Evolutionary conservation across 768 basidiomycete genomes (phyloP).

Genomic region (Boletus tylopilopsis): DNA sequence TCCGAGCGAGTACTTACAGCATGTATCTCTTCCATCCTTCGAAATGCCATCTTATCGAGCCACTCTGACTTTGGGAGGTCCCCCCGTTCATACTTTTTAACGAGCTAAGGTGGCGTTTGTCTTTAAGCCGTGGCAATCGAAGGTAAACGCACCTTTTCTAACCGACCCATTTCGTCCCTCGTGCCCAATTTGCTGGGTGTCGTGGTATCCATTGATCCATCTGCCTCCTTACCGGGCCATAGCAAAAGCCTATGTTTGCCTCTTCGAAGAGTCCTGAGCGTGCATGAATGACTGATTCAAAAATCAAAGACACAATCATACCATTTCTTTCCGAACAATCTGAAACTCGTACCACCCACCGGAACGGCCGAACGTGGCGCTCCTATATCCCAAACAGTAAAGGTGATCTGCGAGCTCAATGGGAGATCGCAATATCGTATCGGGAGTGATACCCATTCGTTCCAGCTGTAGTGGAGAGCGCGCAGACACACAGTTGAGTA

Average conservation of each 20-base stretch:
- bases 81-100: constrained; percentile 95
- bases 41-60: constrained; percentile 90
- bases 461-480: constrained; percentile 72
- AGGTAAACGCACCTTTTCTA: constrained; percentile 69
- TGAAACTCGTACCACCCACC: constrained; percentile 89
- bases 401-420: constrained; percentile 79
- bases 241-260: constrained; percentile 88
- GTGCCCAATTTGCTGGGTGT: constrained; percentile 85
- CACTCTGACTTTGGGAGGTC: constrained; percentile 94
- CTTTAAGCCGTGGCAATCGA: not conserved
- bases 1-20: constrained; percentile 48
- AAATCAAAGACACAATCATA: constrained; percentile 29
- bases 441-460: constrained; percentile 90
- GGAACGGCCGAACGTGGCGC: constrained; percentile 76
- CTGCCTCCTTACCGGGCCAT: constrained; percentile 83
- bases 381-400: constrained; percentile 95
- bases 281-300: not conserved
- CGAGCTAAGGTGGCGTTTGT: constrained; percentile 44
- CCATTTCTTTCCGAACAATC: constrained; percentile 93
- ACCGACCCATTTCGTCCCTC: constrained; percentile 90
- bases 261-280: constrained; percentile 72
- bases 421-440: constrained; percentile 95
- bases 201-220: constrained; percentile 72
- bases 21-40: constrained; percentile 94
- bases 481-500: not conserved